Conservation (phyloP, 306 rosid species). For the Prosopis cineraria region DNA sequence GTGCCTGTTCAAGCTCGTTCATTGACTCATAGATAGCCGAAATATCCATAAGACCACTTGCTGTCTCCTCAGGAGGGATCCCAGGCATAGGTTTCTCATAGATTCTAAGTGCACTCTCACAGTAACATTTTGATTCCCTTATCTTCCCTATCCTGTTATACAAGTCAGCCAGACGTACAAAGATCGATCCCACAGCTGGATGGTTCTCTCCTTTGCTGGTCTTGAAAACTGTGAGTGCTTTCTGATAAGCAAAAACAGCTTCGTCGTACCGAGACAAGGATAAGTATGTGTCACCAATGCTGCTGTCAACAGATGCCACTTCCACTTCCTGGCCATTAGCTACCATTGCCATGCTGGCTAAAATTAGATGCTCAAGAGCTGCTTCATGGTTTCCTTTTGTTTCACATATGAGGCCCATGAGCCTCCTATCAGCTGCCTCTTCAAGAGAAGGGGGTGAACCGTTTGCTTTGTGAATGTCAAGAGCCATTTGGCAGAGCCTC, state of each 20-base stretch:
- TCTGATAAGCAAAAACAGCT: slow-evolving; percentile 80
- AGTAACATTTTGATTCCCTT: slow-evolving; percentile 77
- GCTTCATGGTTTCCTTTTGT: slow-evolving; percentile 88
- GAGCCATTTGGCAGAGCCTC: slow-evolving; percentile 83
- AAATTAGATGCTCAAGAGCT: slow-evolving; percentile 87
- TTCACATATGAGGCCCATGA: slow-evolving; percentile 96
- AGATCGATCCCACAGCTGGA: slow-evolving; percentile 81
- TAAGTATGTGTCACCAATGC: slow-evolving; percentile 85
- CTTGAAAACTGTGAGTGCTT: slow-evolving; percentile 80
- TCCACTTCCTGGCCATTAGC: slow-evolving; percentile 82
- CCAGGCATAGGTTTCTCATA: slow-evolving; percentile 80
- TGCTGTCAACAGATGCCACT: slow-evolving; percentile 87
- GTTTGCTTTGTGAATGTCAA: slow-evolving; percentile 76
- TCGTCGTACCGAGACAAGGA: slow-evolving; percentile 86
- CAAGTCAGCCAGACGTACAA: slow-evolving; percentile 81
- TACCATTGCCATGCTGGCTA: slow-evolving; percentile 92
- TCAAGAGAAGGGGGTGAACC: slow-evolving; percentile 71
- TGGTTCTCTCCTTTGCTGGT: slow-evolving; percentile 88
- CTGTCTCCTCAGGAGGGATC: slow-evolving; percentile 75
- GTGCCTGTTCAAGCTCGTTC: slow-evolving; percentile 80
- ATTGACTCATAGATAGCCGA: slow-evolving; percentile 88
- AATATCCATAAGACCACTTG: slow-evolving; percentile 79
- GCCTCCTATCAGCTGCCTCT: slow-evolving; percentile 93
- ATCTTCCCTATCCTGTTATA: slow-evolving; percentile 75
- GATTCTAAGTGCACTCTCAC: slow-evolving; percentile 82